Evolutionary conservation across 208 protist species (phyloP), one percentile per base, ranked within the genome.

Genomic region (Leptomonas pyrrhocoris): DNA sequence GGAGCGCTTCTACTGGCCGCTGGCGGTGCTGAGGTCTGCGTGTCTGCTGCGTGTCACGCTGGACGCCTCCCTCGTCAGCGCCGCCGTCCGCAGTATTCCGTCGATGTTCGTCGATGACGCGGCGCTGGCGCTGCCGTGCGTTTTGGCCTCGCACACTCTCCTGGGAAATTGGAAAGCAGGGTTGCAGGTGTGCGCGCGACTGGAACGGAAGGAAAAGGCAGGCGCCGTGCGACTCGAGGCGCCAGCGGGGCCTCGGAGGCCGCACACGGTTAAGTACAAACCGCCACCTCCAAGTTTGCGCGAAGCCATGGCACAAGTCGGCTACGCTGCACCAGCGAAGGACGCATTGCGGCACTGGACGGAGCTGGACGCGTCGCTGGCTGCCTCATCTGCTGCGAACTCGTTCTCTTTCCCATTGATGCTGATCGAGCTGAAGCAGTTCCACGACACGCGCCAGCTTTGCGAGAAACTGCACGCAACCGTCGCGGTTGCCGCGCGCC

Each of bases 281-380:
- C 18, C 45, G 11, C 46, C 68, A 11, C 28, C 59, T 25, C 65
- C 71, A 23, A 60, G 60, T 1, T 48, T 81, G 48, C 36, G 68
- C 18, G 69, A 72, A 30, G 59, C 66, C 45, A 77, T 74, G 77
- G 71, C 71, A n/a, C 65, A 74, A 45, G 72, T 75, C 2, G 71
- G 71, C 34, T 77, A 68, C 50, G 71, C 46, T 12, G 61, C 51
- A 4, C 77, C 77, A 1, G 4, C 21, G 19, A 31, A 28, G 11
- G 31, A 30, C 9, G 77, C 77, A 12, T 1, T 69, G 1, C 46
- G 40, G 30, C 72, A 72, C 65, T 72, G 63, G 63, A 16, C 46
- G 6, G 45, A 63, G n/a, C 45, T 77, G 30, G 48, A 67, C 23
- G 23, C 63, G 21, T 18, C n/a, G 11, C 25, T 15, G 2, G n/a